Evolutionary conservation across 495 filamentous ascomycete species (phyloP).

Genomic region (Penicillium coffeae): DNA sequence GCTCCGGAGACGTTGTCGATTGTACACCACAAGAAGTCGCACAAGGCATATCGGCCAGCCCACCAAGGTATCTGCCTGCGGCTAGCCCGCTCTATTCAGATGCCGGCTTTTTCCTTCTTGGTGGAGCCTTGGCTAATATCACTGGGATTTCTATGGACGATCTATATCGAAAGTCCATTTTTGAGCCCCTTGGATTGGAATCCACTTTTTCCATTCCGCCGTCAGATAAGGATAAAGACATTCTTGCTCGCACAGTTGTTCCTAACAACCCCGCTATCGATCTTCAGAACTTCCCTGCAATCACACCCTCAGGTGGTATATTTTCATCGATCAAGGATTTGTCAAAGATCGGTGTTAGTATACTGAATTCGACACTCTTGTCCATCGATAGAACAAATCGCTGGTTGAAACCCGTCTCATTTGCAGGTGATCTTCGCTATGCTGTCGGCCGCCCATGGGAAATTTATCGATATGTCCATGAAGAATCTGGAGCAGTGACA

Average conservation of each 20-base stretch:
- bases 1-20: no score
- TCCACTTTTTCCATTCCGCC: slow-evolving; percentile 37
- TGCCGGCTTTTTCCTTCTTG: slow-evolving; percentile 50
- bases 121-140: slow-evolving; percentile 52
- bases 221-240: slow-evolving; percentile 17
- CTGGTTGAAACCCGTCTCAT: slow-evolving; percentile 48
- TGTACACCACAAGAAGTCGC: slow-evolving; percentile 15
- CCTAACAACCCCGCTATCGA: slow-evolving; percentile 27
- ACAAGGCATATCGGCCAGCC: slow-evolving; percentile 19
- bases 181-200: slow-evolving; percentile 43
- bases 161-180: slow-evolving; percentile 41
- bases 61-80: slow-evolving; percentile 45
- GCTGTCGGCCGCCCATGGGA: slow-evolving; percentile 46
- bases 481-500: slow-evolving; percentile 21
- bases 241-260: slow-evolving; percentile 11
- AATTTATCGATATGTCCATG: slow-evolving; percentile 34
- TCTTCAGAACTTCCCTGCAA: slow-evolving; percentile 24
- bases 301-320: slow-evolving; percentile 27
- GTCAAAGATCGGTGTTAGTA: slow-evolving; percentile 37
- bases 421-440: slow-evolving; percentile 44
- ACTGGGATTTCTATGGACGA: slow-evolving; percentile 41
- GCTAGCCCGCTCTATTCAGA: slow-evolving; percentile 56
- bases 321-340: slow-evolving; percentile 32
- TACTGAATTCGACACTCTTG: slow-evolving; percentile 47
- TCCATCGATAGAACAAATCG: slow-evolving; percentile 32